Base-by-base conservation (phyloP, 2,329 filamentous ascomycete genomes). In the Aspergillus pseudotamarii region DNA sequence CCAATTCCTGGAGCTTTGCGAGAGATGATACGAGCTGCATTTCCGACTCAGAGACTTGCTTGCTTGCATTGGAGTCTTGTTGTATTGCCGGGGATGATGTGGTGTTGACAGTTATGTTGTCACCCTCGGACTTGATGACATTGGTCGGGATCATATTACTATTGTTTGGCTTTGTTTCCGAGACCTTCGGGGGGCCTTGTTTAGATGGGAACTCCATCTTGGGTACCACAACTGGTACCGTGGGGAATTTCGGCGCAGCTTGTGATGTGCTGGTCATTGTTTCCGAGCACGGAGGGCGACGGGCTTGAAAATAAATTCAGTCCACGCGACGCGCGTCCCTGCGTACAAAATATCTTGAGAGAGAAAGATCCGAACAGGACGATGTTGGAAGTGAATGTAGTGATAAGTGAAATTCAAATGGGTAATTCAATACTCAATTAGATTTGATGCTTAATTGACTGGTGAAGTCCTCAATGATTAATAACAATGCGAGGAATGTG, bases 1-100 rank as follows among this genome's bases (percentile, higher is more conserved):
- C 78, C 30, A 80, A 64, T 61, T 80, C 72, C 63, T 80, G 78
- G 3, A 80, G 69, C 55, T 78, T 79, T 14, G 75, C 72, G 53
- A 80, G 69, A 32, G 78, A 80, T 16, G 76, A 74, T 12, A 80
- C 75, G 8, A 80, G 71, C 59, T 78, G 75, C 28, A 75, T 67
- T 59, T 80, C 79, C 14, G 76, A 75, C 16, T 75, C 70, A 65
- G 73, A 74, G 54, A 63, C 60, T 16, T 68, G 63, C 56, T 57
- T 41, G 36, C 26, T 51, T 59, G 14, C 56, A 57, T 45, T 57
- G 23, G 60, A 16, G 32, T 28, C 9, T 36, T 48, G 32, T 48
- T 53, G 36, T 21, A 21, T 28, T n/a, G 38, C 32, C n/a, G 46
- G 28, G 26, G 48, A 21, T 14, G 48, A 43, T 34, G 57, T 23